These are phyloP conservation scores for Vitis hybrid DNA, from an alignment of 177 flowering plant genomes.

Conservation along the genomic window DNA sequence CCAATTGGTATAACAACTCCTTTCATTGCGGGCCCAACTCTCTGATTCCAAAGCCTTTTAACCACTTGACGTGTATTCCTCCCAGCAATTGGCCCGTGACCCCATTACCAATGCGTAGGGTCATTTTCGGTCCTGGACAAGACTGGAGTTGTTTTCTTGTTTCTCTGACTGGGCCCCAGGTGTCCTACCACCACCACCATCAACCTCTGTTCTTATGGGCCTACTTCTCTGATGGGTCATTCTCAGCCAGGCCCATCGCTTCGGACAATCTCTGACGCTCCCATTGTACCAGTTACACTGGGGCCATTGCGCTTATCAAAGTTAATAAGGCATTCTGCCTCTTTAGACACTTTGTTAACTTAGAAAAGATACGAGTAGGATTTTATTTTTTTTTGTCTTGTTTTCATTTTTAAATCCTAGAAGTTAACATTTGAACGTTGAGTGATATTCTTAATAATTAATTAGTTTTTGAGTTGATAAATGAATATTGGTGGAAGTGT, in stretches of 20 bases:
- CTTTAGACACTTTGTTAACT: too few relatives aligned
- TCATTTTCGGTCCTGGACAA: constrained; percentile 27
- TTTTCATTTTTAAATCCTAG: too few relatives aligned
- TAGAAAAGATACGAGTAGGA: too few relatives aligned
- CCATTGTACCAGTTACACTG: neutral
- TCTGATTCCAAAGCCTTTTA: constrained; percentile 1
- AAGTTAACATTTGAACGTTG: too few relatives aligned
- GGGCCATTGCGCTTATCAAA: neutral
- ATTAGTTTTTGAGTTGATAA: too few relatives aligned
- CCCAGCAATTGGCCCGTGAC: neutral
- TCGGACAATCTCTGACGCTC: constrained; percentile 12
- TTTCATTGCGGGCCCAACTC: neutral
- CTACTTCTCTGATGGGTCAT: constrained; percentile 6
- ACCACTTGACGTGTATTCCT: constrained; percentile 15
- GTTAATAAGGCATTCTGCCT: too few relatives aligned
- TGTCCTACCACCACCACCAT: constrained; percentile 4
- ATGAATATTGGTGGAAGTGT: too few relatives aligned
- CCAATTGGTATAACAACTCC: neutral
- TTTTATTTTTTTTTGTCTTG: too few relatives aligned
- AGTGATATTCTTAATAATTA: too few relatives aligned
- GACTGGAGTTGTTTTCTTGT: constrained; percentile 28
- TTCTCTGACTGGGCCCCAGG: constrained; percentile 11
- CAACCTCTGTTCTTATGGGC: constrained; percentile 1
- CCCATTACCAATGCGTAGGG: constrained; percentile 22
- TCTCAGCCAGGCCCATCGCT: neutral